Evolutionary conservation across 1,284 basidiomycete genomes (phyloP), one percentile per base, ranked within the genome.

Genomic region (Anthracocystis panici-leucophaei): DNA sequence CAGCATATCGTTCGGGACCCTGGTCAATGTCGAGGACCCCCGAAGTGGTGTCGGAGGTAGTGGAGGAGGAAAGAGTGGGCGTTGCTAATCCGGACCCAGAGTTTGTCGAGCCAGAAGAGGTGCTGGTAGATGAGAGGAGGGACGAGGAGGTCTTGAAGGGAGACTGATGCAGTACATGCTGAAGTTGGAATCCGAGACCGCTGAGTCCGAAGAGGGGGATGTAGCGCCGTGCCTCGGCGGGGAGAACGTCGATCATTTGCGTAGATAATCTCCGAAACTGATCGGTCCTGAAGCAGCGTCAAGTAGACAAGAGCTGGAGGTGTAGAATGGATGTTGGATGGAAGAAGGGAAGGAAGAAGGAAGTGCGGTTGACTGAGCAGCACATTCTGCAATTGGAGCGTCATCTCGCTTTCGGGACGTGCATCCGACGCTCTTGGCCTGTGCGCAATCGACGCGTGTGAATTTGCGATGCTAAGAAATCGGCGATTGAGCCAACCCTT

Each of bases 21-120:
- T 82, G 73, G 7, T 84, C 80, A 3, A 81, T 41, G 41, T 76
- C 73, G 42, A 76, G 40, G 38, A 69, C 27, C 18, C 70, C 72
- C 14, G 49, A 31, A 6, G 66, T 75, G 4, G 58, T 31, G 16
- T 65, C 63, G 3, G 49, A 23, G 0, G 46, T 2, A 3, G 68
- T 7, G 1, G 57, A 57, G 0, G 68, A 52, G 1, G 73, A 71
- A 25, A 75, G 60, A 6, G 73, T 71, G 16, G 74, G 68, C 0
- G 74, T 76, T 10, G 74, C 57, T 3, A 76, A 62, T 5, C 74
- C 74, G 1, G 71, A 65, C 4, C 18, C 48, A 2, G 57, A 27
- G 8, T 18, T 48, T 9, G 64, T 16, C 2, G 53, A 16, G 52
- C 49, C 21, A 14, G 57, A 52, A 10, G 35, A n/a, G 50, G 27